Base-by-base conservation (phyloP, 148 eudicot species). In the Drosera capensis region DNA sequence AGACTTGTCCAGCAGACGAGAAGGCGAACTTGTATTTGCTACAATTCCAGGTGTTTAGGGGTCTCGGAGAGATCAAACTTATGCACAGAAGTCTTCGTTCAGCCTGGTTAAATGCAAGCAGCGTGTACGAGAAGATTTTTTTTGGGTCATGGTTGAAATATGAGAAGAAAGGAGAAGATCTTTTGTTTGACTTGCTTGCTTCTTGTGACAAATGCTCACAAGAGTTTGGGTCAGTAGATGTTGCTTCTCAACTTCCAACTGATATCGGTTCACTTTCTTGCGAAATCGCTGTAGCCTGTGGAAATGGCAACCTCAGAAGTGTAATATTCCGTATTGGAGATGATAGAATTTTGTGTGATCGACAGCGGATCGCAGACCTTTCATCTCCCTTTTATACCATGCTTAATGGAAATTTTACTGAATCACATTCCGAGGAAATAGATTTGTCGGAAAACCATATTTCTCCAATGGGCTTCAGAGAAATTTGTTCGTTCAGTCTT, bases 1-100 rank as follows among this genome's bases (percentile, higher is more conserved):
- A 90, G 51, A 73, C 85, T 6, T 90, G 99, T 56, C 54, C 71
- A 18, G 58, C 66, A 7, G 53, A 68, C 45, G 82, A 60, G 43
- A 73, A 82, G 59, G 68, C 99, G 22, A 66, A 49, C 47, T 68
- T 85, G 40, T 85, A 80, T 68, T 67, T 85, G 61, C 56, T 84
- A 40, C 95, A 90, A 56, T 85, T 69, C 60, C 93, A 80, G 60
- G 94, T 90, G 57, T 90, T 90, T 68, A 85, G 77, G 71, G 99
- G 99, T 19, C 82, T 90, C 26, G 93, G 88, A 16, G 99, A 90
- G 70, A 62, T 66, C 30, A 90, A 90, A 49, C 66, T 85, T 53
- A 84, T 85, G 95, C 68, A 78, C 7, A 81, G 95, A 58, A 85
- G 99, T 62, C 95, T 90, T 49, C 70, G 71, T 25, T 73, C 80